Base-by-base conservation (phyloP, 108 stramenopile species). In the Pseudonitzschia delicatissima region DNA sequence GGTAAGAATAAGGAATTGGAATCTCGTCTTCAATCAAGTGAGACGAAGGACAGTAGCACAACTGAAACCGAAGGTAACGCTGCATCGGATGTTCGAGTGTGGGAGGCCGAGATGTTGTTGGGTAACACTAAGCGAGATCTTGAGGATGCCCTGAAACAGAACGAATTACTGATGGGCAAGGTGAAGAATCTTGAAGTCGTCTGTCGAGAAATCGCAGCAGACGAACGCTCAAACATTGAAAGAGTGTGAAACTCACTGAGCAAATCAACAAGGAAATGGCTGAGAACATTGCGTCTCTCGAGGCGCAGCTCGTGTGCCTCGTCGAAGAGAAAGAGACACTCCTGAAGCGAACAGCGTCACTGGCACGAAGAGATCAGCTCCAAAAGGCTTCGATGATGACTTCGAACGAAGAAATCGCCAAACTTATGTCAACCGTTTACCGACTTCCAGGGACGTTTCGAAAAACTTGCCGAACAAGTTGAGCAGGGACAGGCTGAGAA, bases 361-460 rank as follows among this genome's bases (percentile, higher is more conserved):
- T 61, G 8, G 60, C 60, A 15, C 15, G 60, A 18, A 18, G 37
- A 37, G 60, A 61, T 27, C 60, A 61, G 2, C 15, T 61, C 35
- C 60, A 61, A 40, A 40, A 61, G 32, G 60, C 60, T 26, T 23
- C 60, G 6, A 5, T 61, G 3, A 11, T 5, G 2, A 61, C 60
- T 8, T 61, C 60, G 20, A 61, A 61, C 23, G 60, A 61, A 20
- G 60, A 61, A 61, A 61, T 61, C 17, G 20, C 7, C 11, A 61
- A 42, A 61, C 39, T 61, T 21, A 37, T 40, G n/a, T 20, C 60
- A 21, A 61, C 36, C 3, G 40, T 61, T n/a, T 12, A 21, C 5
- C 25, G 37, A 61, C 15, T 61, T 61, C 21, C 39, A 61, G 27
- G 60, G 20, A 28, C 60, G 60, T 2, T 61, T 61, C 39, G 31